Conservation (phyloP, 495 filamentous ascomycete species). For the Xylaria nigripes region DNA sequence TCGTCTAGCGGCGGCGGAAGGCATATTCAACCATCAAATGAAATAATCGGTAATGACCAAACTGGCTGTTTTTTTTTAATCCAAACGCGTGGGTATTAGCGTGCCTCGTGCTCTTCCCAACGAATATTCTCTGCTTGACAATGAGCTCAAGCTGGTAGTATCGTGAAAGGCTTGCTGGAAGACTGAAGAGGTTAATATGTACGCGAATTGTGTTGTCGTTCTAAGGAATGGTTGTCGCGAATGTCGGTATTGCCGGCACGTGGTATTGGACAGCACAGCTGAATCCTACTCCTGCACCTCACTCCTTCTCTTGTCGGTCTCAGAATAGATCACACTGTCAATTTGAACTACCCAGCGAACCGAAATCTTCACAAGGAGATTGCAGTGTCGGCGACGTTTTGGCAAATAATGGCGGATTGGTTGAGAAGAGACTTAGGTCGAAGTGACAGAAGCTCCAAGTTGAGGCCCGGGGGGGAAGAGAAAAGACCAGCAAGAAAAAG, state of each 20-base stretch:
- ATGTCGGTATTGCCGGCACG: conserved; percentile 10
- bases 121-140: background rate
- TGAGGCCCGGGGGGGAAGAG: background rate
- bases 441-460: background rate
- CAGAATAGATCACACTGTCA: conserved; percentile 6
- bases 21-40: conserved; percentile 33
- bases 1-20: conserved; percentile 43
- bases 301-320: conserved; percentile 17
- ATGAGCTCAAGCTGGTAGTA: background rate
- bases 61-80: background rate
- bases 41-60: background rate
- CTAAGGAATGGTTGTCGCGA: conserved; percentile 3
- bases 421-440: background rate
- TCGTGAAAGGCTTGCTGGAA: background rate
- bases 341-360: background rate
- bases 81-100: background rate
- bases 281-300: conserved; percentile 23
- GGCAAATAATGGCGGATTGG: conserved; percentile 1
- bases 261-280: conserved; percentile 27
- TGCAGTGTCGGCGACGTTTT: background rate
- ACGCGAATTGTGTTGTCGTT: background rate
- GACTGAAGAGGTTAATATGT: background rate
- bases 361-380: background rate
- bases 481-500: conserved; percentile 9
- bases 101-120: background rate